phyloP scores from a whole-genome alignment of 129 eudicot genomes.

The Oenanthe sinensis region DNA sequence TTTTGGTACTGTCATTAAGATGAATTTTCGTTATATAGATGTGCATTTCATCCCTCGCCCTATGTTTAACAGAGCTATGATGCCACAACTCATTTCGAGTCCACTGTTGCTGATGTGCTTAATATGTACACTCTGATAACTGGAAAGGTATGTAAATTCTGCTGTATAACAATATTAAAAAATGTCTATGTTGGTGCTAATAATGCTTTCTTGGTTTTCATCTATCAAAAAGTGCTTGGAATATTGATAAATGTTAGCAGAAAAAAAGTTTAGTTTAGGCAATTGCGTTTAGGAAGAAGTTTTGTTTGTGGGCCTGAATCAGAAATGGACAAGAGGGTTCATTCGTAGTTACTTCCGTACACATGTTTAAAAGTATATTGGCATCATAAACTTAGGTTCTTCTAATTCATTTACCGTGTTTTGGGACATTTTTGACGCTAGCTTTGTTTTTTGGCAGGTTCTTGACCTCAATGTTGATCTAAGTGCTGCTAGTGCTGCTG shows the following conservation, averaged over 20 bases:
- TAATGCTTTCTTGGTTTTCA: neutral
- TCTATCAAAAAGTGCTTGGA: neutral
- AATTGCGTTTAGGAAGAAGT: neutral
- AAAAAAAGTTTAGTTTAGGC: neutral
- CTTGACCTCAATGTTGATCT: constrained; percentile 85
- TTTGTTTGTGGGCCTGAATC: neutral
- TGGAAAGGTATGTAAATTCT: constrained; percentile 59
- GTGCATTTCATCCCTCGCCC: constrained; percentile 12
- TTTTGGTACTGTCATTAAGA: constrained; percentile 1
- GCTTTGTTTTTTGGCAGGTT: constrained; percentile 29
- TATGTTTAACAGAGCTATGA: constrained; percentile 73
- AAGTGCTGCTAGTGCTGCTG: constrained; percentile 97
- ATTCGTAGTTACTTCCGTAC: neutral
- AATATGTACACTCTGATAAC: constrained; percentile 87
- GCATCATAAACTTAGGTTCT: neutral
- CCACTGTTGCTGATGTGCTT: constrained; percentile 90
- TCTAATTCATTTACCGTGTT: too few species aligned
- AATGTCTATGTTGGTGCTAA: neutral
- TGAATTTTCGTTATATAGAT: neutral
- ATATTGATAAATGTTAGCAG: neutral
- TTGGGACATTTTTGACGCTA: neutral
- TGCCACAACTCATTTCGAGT: constrained; percentile 96
- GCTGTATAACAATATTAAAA: neutral
- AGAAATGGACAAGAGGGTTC: neutral
- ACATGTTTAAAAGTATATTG: too few species aligned